Base-by-base conservation (phyloP, 169 alveolate species). In the Plasmodium inui region DNA sequence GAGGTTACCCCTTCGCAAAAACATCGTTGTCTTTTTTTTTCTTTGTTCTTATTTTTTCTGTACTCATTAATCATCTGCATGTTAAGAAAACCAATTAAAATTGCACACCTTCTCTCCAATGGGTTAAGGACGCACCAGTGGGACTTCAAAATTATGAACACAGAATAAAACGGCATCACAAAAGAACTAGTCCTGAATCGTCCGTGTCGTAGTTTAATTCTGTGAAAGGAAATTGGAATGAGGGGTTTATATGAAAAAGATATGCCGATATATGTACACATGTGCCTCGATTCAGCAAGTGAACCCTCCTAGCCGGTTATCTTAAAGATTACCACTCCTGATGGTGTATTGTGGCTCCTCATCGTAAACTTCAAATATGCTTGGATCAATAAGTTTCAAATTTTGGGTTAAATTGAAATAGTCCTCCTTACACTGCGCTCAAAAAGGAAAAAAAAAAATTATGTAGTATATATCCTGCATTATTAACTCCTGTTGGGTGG, bases 351-450 rank as follows among this genome's bases (percentile, higher is more conserved):
- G 85, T 5, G 93, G 93, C 78, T 85, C 93, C 61, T 85, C 84
- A 46, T 85, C 80, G 37, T 85, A 85, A 12, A 85, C 71, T 50
- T 85, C 93, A 85, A 85, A 85, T 85, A 85, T 73, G 44, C 84
- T 85, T 28, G 93, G 79, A 53, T 85, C 93, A n/a, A 85, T 73
- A 53, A 85, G 67, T 74, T 85, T 85, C 67, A 85, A 85, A 46
- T 85, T 72, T 26, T 85, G 61, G 41, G 80, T 50, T 72, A 85
- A 72, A 74, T 85, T 74, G 2, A 85, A 72, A 53, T 85, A 85
- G 46, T 85, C 93, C 19, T 85, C 93, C 78, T 85, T 85, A 10
- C 86, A 74, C 93, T 85, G 67, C 37, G 34, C 28, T 67, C 76
- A 67, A n/a, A 67, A 67, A 67, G 9, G n/a, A 12, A 8, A 53